Conservation (phyloP, 768 basidiomycete species). For the Galerina sulciceps region DNA sequence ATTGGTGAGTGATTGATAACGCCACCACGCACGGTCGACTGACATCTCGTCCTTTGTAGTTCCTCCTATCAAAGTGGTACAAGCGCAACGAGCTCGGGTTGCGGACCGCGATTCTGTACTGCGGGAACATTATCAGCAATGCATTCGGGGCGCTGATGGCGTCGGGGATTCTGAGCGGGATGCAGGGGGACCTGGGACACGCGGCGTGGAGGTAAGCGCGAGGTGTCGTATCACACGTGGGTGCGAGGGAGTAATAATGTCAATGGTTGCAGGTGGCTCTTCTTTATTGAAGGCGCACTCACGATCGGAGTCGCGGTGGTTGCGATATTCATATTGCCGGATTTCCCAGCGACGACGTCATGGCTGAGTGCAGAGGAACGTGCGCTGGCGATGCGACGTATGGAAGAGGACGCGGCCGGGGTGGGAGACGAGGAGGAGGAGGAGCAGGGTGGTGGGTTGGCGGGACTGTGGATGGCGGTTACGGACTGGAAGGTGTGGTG, state of each 20-base stretch:
- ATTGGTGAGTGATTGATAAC: constrained; percentile 31
- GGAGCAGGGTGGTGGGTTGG: constrained; percentile 40
- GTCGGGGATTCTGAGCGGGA: constrained; percentile 72
- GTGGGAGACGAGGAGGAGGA: constrained; percentile 53
- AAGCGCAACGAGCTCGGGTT: constrained; percentile 73
- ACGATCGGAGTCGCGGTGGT: constrained; percentile 55
- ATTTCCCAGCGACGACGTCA: constrained; percentile 66
- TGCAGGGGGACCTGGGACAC: constrained; percentile 75
- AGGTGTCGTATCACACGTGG: not conserved
- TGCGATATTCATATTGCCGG: constrained; percentile 74
- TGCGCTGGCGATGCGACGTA: constrained; percentile 61
- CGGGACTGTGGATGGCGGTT: constrained; percentile 65
- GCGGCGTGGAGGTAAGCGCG: constrained; percentile 71
- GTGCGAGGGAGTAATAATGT: not conserved
- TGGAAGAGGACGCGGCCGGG: constrained; percentile 61
- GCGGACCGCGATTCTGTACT: constrained; percentile 71
- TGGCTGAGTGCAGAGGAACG: constrained; percentile 67
- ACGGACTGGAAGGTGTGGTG: constrained; percentile 85
- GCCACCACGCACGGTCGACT: not conserved
- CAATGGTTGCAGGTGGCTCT: constrained; percentile 61
- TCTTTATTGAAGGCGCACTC: constrained; percentile 73
- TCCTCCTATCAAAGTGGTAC: constrained; percentile 79
- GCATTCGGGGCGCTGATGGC: constrained; percentile 85
- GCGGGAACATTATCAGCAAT: constrained; percentile 82
- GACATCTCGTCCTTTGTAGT: constrained; percentile 33